These are phyloP conservation scores for Sugiyamaella americana DNA, from an alignment of 805 yeast genomes.

Conservation along the genomic window DNA sequence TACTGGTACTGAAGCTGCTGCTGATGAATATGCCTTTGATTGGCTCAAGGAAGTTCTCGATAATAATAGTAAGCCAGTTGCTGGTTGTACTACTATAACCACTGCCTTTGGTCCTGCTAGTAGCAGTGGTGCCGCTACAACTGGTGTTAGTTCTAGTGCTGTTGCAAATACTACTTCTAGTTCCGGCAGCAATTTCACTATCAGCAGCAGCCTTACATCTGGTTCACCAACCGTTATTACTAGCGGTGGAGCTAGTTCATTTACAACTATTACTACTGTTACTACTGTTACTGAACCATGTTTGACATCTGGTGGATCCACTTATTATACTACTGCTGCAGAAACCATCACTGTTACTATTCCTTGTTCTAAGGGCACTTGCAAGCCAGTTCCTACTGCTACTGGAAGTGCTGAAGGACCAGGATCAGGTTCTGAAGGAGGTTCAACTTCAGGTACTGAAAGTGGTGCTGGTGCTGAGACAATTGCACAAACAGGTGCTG, in stretches of 20 bases:
- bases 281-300: constrained; percentile 4
- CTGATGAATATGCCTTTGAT: constrained; percentile 11
- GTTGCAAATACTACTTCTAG: constrained; percentile 5
- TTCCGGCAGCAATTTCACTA: background rate
- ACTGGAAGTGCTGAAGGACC: too few relatives aligned
- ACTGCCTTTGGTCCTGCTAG: constrained; percentile 3
- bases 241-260: background rate
- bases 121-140: constrained; percentile 5
- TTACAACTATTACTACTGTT: constrained; percentile 3
- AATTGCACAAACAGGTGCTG: background rate
- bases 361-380: too few relatives aligned
- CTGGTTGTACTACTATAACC: constrained; percentile 15
- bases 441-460: constrained; percentile 1
- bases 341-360: too few relatives aligned
- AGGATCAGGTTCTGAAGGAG: too few relatives aligned
- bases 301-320: background rate
- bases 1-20: constrained; percentile 11
- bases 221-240: background rate
- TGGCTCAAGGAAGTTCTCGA: constrained; percentile 12
- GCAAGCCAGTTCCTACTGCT: too few relatives aligned
- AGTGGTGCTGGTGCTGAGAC: background rate
- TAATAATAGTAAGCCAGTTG: constrained; percentile 4
- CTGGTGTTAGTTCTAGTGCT: constrained; percentile 5
- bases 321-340: background rate
- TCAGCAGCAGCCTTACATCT: constrained; percentile 5